These are phyloP conservation scores for Elsinoe necatrix DNA, from an alignment of 2,329 filamentous ascomycete species.

Conservation along the genomic window DNA sequence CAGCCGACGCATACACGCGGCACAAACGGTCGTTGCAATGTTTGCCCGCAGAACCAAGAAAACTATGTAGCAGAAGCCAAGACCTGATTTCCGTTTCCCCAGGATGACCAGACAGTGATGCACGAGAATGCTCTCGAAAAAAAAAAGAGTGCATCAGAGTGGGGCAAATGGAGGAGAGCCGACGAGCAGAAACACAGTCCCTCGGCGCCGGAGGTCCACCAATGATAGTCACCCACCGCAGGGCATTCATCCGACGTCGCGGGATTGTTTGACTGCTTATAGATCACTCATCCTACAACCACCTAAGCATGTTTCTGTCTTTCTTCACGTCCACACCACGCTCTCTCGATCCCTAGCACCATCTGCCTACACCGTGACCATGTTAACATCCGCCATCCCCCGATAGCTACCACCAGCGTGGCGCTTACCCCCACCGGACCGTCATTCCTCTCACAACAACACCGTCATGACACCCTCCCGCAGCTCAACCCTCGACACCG, in stretches of 20 bases:
- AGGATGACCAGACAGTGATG: neutral
- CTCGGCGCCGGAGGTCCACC: neutral
- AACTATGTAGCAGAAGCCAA: no score
- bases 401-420: neutral
- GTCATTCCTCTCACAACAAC: neutral
- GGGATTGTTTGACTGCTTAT: slow-evolving; percentile 3
- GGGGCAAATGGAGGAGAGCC: neutral
- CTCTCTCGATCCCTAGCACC: neutral
- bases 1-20: no score
- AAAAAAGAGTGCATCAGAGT: neutral
- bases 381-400: neutral
- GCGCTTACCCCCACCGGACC: slow-evolving; percentile 3
- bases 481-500: neutral
- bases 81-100: no score
- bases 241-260: neutral
- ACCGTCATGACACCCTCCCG: neutral
- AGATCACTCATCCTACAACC: slow-evolving; percentile 9
- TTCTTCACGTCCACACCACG: neutral
- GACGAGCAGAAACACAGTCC: neutral
- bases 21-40: no score
- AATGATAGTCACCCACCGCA: neutral
- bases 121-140: neutral
- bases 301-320: neutral
- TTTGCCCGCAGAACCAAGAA: no score
- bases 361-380: neutral